A percentile compares a stretch with the other conserved stretches of the same genome.
Conservation (phyloP, 345 rosid genomes). For the Aegle marmelos region DNA sequence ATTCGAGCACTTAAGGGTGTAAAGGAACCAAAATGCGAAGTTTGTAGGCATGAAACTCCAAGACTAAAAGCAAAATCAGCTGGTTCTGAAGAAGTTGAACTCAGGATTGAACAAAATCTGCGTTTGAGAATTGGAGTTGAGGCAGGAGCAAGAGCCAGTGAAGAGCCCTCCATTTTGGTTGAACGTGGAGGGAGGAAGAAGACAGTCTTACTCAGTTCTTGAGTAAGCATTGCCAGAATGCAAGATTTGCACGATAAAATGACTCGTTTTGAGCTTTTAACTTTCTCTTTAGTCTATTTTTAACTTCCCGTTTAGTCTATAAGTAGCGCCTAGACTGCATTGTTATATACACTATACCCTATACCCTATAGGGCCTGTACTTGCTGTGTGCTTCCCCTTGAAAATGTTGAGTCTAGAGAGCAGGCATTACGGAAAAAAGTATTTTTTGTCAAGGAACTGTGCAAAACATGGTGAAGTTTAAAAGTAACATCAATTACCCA, state of each 20-base stretch:
- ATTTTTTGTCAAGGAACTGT: background rate
- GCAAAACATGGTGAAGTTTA: no score
- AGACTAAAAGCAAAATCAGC: background rate
- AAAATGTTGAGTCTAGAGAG: background rate
- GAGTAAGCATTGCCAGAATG: conserved; percentile 8
- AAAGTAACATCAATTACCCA: background rate
- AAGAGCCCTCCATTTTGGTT: conserved; percentile 28
- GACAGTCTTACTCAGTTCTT: background rate
- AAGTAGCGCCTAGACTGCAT: background rate
- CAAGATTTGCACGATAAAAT: background rate
- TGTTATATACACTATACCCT: no score
- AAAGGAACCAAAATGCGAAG: background rate
- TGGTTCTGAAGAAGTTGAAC: conserved; percentile 16
- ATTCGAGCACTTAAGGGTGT: conserved; percentile 9
- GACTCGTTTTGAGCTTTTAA: background rate
- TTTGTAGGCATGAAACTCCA: conserved; percentile 6
- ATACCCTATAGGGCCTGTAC: no score
- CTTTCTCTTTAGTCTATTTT: background rate
- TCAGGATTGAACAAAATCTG: background rate
- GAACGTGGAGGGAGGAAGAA: background rate
- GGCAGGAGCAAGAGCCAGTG: conserved; percentile 21
- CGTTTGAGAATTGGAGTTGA: conserved; percentile 25
- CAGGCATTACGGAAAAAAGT: background rate
- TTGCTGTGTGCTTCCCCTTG: background rate
- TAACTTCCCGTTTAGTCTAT: background rate